phyloP scores from a whole-genome alignment of 2,329 filamentous ascomycete species.

The Coniosporium tulheliwenetii region DNA sequence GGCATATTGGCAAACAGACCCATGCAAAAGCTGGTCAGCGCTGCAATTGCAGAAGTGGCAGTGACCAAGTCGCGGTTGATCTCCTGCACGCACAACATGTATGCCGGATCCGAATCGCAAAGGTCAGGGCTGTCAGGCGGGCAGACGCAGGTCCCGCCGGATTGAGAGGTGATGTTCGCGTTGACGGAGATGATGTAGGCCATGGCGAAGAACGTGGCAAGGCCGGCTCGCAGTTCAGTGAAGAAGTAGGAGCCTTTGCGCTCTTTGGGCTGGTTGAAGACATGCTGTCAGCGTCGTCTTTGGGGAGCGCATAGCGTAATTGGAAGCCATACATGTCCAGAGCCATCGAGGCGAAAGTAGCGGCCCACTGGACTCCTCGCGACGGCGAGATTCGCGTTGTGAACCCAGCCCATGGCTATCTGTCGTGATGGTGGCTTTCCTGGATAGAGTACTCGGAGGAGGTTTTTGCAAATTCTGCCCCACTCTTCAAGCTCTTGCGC shows the following conservation, averaged over 20 bases:
- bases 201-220: conserved; percentile 57
- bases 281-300: conserved; percentile 4
- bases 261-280: conserved; percentile 40
- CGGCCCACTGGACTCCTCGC: conserved; percentile 50
- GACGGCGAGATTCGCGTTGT: conserved; percentile 25
- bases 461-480: no score
- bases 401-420: no score
- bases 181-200: conserved; percentile 63
- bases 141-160: conserved; percentile 64
- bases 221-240: conserved; percentile 68
- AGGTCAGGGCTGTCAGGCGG: conserved; percentile 31
- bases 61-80: conserved; percentile 31
- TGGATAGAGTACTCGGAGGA: no score
- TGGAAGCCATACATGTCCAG: conserved; percentile 49
- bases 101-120: conserved; percentile 41
- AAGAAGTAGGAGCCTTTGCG: conserved; percentile 64
- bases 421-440: no score
- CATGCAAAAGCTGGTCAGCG: no score
- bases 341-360: conserved; percentile 70
- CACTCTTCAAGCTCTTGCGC: no score
- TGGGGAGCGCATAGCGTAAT: conserved; percentile 3
- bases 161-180: conserved; percentile 55
- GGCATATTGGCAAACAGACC: conserved; percentile 48
- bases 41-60: no score
- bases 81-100: conserved; percentile 43